Percentiles rank a stretch among this genome's conserved stretches.
phyloP scores from a whole-genome alignment of 1,139 yeast genomes.

The Suhomyces atakaporum region DNA sequence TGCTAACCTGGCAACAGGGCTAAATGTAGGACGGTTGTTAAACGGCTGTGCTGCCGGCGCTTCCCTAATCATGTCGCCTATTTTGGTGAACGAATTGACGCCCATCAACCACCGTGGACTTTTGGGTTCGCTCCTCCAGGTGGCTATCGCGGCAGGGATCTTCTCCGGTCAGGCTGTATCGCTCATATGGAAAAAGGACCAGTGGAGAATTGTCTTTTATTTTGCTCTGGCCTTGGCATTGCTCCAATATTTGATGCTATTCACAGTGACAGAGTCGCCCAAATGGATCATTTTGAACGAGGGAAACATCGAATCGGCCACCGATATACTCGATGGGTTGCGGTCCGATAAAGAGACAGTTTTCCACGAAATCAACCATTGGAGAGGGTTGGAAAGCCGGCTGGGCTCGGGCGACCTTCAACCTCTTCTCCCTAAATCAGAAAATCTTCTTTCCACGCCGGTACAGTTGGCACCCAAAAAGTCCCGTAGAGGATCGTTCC shows the following conservation, averaged over 20 bases:
- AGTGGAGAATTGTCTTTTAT: constrained; percentile 38
- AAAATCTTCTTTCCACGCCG: constrained; percentile 7
- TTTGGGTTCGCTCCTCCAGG: constrained; percentile 39
- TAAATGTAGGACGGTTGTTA: constrained; percentile 34
- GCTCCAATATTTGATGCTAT: constrained; percentile 32
- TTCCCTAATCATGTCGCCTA: constrained; percentile 40
- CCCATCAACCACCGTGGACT: constrained; percentile 43
- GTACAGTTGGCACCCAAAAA: constrained; percentile 8
- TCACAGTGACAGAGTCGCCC: constrained; percentile 41
- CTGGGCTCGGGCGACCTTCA: constrained; percentile 5
- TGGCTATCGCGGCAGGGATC: constrained; percentile 40
- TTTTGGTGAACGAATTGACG: constrained; percentile 40
- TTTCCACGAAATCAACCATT: constrained; percentile 38
- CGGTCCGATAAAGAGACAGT: constrained; percentile 35
- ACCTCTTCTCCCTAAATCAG: constrained; percentile 8
- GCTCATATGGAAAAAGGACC: constrained; percentile 34
- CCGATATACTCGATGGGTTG: constrained; percentile 27
- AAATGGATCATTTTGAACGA: constrained; percentile 40
- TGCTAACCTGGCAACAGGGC: constrained; percentile 21
- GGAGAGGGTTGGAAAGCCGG: constrained; percentile 26
- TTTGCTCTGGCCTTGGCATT: constrained; percentile 29
- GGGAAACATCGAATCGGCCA: constrained; percentile 33
- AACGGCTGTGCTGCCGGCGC: constrained; percentile 44
- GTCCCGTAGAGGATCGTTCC: constrained; percentile 30
- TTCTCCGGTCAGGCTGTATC: constrained; percentile 36